Evolutionary conservation across 2,329 filamentous ascomycete genomes (phyloP), one percentile per base, ranked within the genome.

Genomic region (Dothistroma pini): DNA sequence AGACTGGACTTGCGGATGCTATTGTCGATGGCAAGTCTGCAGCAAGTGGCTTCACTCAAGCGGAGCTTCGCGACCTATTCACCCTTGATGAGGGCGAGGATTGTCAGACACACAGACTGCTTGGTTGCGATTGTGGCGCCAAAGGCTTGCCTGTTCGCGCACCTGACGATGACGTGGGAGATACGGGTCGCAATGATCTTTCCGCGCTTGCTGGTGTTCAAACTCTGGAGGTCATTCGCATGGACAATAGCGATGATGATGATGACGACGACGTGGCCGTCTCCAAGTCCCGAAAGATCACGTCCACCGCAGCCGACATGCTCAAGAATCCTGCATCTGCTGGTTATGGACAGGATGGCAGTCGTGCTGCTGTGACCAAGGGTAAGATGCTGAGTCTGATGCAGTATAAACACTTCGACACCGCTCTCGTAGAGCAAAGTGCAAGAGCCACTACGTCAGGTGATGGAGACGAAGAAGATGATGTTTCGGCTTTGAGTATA

Each of bases 31-130:
- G 85, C 62, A 89, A 88, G 70, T 79, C 80, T 35, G 80, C 77
- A 35, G 82, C 81, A 25, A 79, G 83, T 9, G 84, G 83, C 35
- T 91, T 91, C 70, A 86, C 86, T 0, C 77, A 79, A 4, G 84
- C 88, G 52, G 88, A 90, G 66, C 74, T 90, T 29, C 79, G 82
- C 56, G 87, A 90, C 71, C 72, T 91, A 0, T 91, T 90, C 69
- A 81, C 81, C 1, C 75, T 90, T 0, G 85, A 90, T 67, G 81
- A 86, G 60, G 78, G 79, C 11, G 79, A 81, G 10, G 77, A 75
- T 7, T 89, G 88, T 59, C 85, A 88, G 69, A 90, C 88, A 2
- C 88, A 90, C 70, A 84, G 89, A 56, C 75, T 90, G 1, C 74
- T 90, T 0, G 83, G 81, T 0, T 90, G 88, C 72, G 72, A 74